These are phyloP conservation scores for Aureobasidium mangrovei DNA, from an alignment of 2,329 filamentous ascomycete species.

Conservation along the genomic window DNA sequence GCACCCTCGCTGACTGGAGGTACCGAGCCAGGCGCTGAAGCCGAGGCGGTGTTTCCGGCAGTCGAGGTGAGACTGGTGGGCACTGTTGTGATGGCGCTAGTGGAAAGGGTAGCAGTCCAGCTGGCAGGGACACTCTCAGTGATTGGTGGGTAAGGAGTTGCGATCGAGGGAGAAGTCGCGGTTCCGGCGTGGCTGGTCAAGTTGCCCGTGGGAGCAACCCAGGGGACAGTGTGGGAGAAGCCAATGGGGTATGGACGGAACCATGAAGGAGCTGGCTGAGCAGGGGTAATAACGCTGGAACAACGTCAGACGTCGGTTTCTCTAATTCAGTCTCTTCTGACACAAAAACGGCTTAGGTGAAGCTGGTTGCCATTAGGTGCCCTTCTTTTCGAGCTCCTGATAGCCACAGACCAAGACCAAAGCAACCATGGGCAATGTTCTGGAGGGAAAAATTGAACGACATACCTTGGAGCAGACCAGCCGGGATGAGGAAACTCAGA, in stretches of 20 bases:
- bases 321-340: neutral
- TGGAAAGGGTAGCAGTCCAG: too few species aligned
- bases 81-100: neutral
- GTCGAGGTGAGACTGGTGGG: neutral
- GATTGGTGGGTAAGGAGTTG: neutral
- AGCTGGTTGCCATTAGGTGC: neutral
- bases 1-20: neutral
- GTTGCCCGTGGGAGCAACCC: neutral
- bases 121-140: too few species aligned
- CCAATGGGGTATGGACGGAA: neutral
- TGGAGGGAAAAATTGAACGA: neutral
- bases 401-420: too few species aligned
- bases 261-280: neutral
- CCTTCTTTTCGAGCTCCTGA: too few species aligned
- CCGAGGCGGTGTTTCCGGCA: neutral
- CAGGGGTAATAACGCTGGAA: neutral
- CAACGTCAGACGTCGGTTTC: neutral
- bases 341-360: neutral
- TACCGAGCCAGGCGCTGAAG: neutral
- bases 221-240: neutral
- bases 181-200: neutral
- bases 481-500: neutral
- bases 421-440: too few species aligned
- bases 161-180: neutral
- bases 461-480: neutral